A percentile compares a stretch with the other conserved stretches of the same genome.
Evolutionary conservation across 2,329 filamentous ascomycete genomes (phyloP).

Genomic region (Leptographium radiaticola): DNA sequence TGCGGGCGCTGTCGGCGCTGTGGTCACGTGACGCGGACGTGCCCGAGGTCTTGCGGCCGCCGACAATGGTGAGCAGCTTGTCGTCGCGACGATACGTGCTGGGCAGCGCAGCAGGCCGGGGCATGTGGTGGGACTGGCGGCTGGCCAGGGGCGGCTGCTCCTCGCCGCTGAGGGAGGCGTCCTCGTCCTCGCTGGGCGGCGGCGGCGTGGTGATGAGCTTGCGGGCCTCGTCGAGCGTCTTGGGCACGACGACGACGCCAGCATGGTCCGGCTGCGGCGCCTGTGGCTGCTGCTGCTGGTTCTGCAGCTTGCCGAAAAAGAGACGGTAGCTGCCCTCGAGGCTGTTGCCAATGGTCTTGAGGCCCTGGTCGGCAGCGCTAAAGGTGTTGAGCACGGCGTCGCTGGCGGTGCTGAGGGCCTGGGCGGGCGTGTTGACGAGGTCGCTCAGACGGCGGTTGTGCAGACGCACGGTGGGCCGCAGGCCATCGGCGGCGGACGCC

Average conservation of each 20-base stretch:
- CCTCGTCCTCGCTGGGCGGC: conserved; percentile 43
- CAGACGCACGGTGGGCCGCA: conserved; percentile 32
- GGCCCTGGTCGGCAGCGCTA: conserved; percentile 76
- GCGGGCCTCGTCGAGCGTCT: conserved; percentile 83
- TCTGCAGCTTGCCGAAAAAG: conserved; percentile 55
- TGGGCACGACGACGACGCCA: conserved; percentile 45
- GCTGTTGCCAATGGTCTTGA: conserved; percentile 85
- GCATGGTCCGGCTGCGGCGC: conserved; percentile 20
- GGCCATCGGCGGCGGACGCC: conserved; percentile 21
- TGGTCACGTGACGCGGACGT: conserved; percentile 42
- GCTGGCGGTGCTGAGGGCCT: conserved; percentile 67
- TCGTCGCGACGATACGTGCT: conserved; percentile 34
- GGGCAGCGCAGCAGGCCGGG: neutral
- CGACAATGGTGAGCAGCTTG: conserved; percentile 59
- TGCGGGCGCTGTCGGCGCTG: conserved; percentile 61
- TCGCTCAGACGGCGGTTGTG: conserved; percentile 72
- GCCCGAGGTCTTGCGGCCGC: conserved; percentile 30
- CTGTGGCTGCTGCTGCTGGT: conserved; percentile 28
- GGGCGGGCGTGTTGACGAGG: conserved; percentile 72
- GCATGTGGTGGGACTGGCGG: neutral
- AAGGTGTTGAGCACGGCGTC: conserved; percentile 80
- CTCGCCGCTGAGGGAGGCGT: conserved; percentile 46
- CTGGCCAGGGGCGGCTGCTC: conserved; percentile 16
- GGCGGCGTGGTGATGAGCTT: conserved; percentile 70
- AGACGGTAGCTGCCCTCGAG: conserved; percentile 91